Base-by-base conservation (phyloP, 83 land plant species). In the Thuja plicata region DNA sequence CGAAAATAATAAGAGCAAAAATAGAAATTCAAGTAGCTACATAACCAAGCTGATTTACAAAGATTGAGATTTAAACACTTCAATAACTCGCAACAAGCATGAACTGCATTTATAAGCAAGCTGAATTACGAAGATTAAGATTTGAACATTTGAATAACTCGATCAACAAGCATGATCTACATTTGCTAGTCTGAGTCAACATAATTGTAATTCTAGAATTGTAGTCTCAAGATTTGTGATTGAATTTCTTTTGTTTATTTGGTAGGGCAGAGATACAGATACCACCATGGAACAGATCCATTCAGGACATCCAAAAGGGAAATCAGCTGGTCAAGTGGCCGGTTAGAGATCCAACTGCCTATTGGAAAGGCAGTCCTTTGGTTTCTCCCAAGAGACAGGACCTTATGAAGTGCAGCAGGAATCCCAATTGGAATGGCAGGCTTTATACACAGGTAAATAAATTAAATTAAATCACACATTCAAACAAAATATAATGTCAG, bases 301-400 rank as follows among this genome's bases (percentile, higher is more conserved):
- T 70, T 50, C 30, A 66, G 40, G 88, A 88, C 27, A 87, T 91
- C 8, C 78, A 30, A 43, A 86, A 62, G 37, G 91, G 78, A 27
- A 81, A 84, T 32, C 37, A 88, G 24, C 57, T 10, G 55, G 7
- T 88, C 21, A 46, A 40, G 60, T 92, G 94, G 93, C 55, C 17
- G 9, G 80, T 89, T 2, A 87, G 93, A 85, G 88, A 85, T 41
- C 91, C 91, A 17, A 83, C 60, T 16, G 93, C 93, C 3, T 91
- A 89, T 54, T 92, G 93, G 93, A 92, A 88, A 87, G 94, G 94
- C 6, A 92, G 91, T 66, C 88, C 89, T 13, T 16, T 24, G 3
- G 89, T 92, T 43, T 89, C 89, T 21, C 62, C 55, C 2, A 76
- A 38, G 10, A 45, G 94, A 84, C 16, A 27, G 83, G 80, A 92